Evolutionary conservation across 495 filamentous ascomycete species (phyloP), one percentile per base, ranked within the genome.

Genomic region (Viridothelium virens): DNA sequence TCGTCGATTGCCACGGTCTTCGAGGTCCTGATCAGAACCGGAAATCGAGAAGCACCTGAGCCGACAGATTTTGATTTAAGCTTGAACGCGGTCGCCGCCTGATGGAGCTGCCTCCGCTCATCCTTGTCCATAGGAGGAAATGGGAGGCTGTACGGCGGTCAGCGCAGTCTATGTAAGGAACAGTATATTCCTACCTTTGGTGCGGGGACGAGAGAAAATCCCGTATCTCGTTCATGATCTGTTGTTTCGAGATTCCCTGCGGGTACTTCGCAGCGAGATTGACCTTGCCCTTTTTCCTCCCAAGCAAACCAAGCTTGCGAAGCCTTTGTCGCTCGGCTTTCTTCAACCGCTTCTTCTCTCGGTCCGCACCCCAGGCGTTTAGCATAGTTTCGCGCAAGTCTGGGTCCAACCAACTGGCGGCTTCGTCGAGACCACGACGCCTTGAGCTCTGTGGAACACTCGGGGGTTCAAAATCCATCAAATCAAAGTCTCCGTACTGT

Each of bases 21-120:
- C 11, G 79, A 77, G 0, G 90, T 92, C 68, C 91, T 91, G 70
- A 86, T 85, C 4, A 97, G 80, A 14, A 91, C 80, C 2, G 93
- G 87, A 68, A 88, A 91, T 37, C 94, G 86, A 63, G 80, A 79
- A n/a, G 79, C 79, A 9, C 87, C 91, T 25, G 79, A 79, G n/a
- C 94, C 94, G 11, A 80, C 79, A 1, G 92, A 96, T 70, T 92
- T 88, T 2, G 91, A 96, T 67, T 90, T 95, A 64, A 97, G 77
- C 12, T 82, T 82, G 69, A 96, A 82, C 16, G 79, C 77, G 69
- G 81, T 81, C 3, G 90, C 90, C 39, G 96, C 70, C 39, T 88
- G 80, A 72, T 98, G 94, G 12, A 96, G 81, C 11, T 83, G 74
- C 71, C 88, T 91, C 64, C 94, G 89, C 39, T 85, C 82, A 2